Conservation (phyloP, 495 filamentous ascomycete genomes). For the Xylaria palmicola region DNA sequence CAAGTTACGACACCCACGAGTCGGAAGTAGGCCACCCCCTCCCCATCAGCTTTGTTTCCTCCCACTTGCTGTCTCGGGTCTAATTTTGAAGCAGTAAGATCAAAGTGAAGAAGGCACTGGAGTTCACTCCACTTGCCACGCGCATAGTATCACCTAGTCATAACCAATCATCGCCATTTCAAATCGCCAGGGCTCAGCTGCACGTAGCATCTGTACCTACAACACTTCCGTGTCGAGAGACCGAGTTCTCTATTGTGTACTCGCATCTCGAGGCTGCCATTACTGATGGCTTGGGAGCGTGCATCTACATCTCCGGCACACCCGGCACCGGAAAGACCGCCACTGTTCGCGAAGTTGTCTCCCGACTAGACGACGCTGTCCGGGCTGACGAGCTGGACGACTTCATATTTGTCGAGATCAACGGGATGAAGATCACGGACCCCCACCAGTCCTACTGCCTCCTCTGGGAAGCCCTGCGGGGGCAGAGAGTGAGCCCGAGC, state of each 20-base stretch:
- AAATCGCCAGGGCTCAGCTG: slow-evolving; percentile 80
- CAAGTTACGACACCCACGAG: slow-evolving; percentile 28
- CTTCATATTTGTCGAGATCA: slow-evolving; percentile 99
- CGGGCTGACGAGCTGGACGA: slow-evolving; percentile 91
- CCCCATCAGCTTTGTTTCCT: not conserved
- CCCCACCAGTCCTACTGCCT: slow-evolving; percentile 94
- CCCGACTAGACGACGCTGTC: slow-evolving; percentile 82
- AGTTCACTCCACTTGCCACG: slow-evolving; percentile 92
- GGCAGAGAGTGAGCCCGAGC: slow-evolving; percentile 85
- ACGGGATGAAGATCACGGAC: slow-evolving; percentile 99
- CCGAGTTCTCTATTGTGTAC: slow-evolving; percentile 89
- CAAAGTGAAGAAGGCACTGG: slow-evolving; percentile 83
- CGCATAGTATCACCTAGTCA: slow-evolving; percentile 76
- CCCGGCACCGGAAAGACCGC: slow-evolving; percentile 99
- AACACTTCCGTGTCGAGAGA: slow-evolving; percentile 86
- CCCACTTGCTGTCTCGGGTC: slow-evolving; percentile 27
- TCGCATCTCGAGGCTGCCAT: slow-evolving; percentile 93
- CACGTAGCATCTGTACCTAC: slow-evolving; percentile 92
- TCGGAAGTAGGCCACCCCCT: slow-evolving; percentile 22
- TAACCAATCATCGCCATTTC: slow-evolving; percentile 83
- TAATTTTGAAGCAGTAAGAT: slow-evolving; percentile 71
- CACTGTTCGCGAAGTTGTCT: slow-evolving; percentile 92
- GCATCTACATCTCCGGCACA: slow-evolving; percentile 99
- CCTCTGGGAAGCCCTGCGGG: slow-evolving; percentile 93
- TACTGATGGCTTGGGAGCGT: slow-evolving; percentile 85